phyloP scores from a whole-genome alignment of 495 filamentous ascomycete species.

The Hypoxylon trugodes region DNA sequence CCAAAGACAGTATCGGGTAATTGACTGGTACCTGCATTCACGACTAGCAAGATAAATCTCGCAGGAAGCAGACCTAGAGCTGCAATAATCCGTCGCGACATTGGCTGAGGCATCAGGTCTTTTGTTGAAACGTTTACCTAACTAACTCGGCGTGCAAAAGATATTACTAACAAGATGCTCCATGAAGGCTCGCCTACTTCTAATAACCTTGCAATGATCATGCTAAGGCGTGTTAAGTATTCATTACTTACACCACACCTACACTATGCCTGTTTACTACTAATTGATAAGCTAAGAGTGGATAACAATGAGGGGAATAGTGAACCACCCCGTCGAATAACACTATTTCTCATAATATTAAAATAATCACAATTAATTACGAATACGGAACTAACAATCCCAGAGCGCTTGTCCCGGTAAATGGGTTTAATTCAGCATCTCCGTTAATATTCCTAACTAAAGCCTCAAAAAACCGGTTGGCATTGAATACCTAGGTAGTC shows the following conservation, averaged over 20 bases:
- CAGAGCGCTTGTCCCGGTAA: constrained; percentile 19
- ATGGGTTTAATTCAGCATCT: neutral
- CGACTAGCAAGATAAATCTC: constrained; percentile 31
- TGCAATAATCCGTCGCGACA: constrained; percentile 25
- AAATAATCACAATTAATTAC: neutral
- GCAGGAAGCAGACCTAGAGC: constrained; percentile 24
- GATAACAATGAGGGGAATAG: no score
- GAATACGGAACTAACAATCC: neutral
- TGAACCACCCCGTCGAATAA: neutral
- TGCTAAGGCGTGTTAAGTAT: no score
- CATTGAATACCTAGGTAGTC: neutral
- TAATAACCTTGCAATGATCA: no score
- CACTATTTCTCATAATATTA: constrained; percentile 1
- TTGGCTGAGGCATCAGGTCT: constrained; percentile 1
- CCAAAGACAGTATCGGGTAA: constrained; percentile 8
- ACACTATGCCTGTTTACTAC: no score
- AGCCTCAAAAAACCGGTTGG: neutral
- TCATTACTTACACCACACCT: no score
- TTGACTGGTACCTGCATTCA: constrained; percentile 38
- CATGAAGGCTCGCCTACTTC: no score
- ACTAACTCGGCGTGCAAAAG: neutral
- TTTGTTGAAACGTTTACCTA: constrained; percentile 1
- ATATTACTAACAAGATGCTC: neutral
- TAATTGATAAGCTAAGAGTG: no score
- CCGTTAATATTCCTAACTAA: constrained; percentile 4